Conservation (phyloP, 1,284 basidiomycete species). For the Ceratobasidium sp. region DNA sequence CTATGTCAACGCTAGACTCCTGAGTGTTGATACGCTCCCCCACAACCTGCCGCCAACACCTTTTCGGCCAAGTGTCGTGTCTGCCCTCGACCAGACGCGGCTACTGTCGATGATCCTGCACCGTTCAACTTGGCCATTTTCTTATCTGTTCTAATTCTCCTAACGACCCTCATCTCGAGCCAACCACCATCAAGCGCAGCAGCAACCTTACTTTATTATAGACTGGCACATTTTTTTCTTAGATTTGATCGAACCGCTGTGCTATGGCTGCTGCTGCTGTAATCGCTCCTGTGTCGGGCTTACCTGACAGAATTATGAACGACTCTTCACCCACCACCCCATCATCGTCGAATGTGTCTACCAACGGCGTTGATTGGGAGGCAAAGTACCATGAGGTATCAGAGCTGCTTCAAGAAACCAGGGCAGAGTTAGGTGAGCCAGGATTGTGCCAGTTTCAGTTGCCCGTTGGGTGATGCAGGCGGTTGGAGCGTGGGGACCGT, state of each 20-base stretch:
- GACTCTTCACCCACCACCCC: conserved; percentile 37
- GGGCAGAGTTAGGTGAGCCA: conserved; percentile 71
- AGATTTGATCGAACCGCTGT: background rate
- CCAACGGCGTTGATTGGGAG: conserved; percentile 72
- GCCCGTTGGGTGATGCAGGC: background rate
- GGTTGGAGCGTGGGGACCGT: conserved; percentile 17
- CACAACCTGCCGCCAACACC: conserved; percentile 37
- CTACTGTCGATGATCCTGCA: conserved; percentile 9
- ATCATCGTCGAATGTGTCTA: conserved; percentile 28
- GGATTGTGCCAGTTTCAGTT: conserved; percentile 51
- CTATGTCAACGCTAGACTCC: conserved; percentile 21
- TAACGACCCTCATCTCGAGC: conserved; percentile 21
- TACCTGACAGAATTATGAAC: conserved; percentile 23
- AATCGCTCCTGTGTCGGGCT: background rate
- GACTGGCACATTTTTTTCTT: background rate
- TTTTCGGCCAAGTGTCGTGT: background rate
- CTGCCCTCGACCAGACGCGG: background rate
- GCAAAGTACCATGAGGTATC: conserved; percentile 86
- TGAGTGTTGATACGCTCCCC: conserved; percentile 42
- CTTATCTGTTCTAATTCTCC: background rate
- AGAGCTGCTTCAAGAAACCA: conserved; percentile 87
- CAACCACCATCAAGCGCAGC: conserved; percentile 19
- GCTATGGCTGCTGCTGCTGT: conserved; percentile 33
- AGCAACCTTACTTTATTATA: conserved; percentile 5
- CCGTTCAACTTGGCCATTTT: background rate